Evolutionary conservation across 2,329 filamentous ascomycete genomes (phyloP).

Genomic region (Xylaria sp.): DNA sequence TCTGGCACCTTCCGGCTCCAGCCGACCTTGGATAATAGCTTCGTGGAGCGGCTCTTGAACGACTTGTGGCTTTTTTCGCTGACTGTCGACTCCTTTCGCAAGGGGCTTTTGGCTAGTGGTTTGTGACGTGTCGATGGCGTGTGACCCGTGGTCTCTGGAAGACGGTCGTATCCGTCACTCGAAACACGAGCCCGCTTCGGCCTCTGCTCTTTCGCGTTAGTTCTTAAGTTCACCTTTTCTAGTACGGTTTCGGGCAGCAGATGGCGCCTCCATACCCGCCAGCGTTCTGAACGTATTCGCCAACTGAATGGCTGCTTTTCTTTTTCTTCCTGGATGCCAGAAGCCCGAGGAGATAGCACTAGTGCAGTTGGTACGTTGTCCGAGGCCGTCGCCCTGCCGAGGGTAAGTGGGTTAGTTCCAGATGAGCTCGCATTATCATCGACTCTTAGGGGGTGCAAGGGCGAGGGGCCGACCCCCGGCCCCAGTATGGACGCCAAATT

Average conservation of each 20-base stretch:
- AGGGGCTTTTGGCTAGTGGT: not conserved
- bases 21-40: conserved; percentile 48
- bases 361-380: not conserved
- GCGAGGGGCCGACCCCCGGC: conserved; percentile 3
- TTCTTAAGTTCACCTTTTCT: not conserved
- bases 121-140: not conserved
- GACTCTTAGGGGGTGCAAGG: conserved; percentile 16
- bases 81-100: conserved; percentile 34
- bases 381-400: not conserved
- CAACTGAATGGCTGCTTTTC: conserved; percentile 18
- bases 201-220: conserved; percentile 12
- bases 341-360: not conserved
- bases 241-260: not conserved
- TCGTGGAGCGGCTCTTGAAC: conserved; percentile 40
- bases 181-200: not conserved
- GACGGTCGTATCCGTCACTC: not conserved
- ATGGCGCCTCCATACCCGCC: conserved; percentile 13
- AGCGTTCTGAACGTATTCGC: conserved; percentile 17
- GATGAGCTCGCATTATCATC: conserved; percentile 4
- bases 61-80: conserved; percentile 41
- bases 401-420: not conserved
- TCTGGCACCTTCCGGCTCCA: conserved; percentile 49
- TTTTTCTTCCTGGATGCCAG: not conserved
- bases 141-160: not conserved
- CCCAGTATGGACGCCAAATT: conserved; percentile 6